These are phyloP conservation scores for Candida verbasci DNA, from an alignment of 805 yeast genomes.

Conservation along the genomic window DNA sequence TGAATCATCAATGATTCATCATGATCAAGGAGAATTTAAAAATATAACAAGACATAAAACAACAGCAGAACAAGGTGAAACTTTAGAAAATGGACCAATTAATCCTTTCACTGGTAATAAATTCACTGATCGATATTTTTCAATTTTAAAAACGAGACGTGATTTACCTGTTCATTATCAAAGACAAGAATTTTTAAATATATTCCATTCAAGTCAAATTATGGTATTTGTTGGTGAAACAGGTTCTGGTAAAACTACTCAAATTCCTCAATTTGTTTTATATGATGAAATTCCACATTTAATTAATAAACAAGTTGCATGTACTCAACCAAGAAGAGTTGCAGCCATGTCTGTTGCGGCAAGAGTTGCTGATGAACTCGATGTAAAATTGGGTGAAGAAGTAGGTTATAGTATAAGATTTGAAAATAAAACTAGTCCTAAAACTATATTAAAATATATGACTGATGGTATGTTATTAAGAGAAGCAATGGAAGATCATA, in stretches of 20 bases:
- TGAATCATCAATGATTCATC: slow-evolving; percentile 46
- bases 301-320: slow-evolving; percentile 80
- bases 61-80: slow-evolving; percentile 57
- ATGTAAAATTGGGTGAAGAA: slow-evolving; percentile 85
- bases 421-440: slow-evolving; percentile 78
- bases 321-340: slow-evolving; percentile 96
- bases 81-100: slow-evolving; percentile 49
- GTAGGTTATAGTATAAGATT: slow-evolving; percentile 95
- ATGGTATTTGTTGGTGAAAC: slow-evolving; percentile 99
- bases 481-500: slow-evolving; percentile 97
- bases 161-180: slow-evolving; percentile 93
- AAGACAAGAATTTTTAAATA: slow-evolving; percentile 78
- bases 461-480: slow-evolving; percentile 97
- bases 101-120: slow-evolving; percentile 79
- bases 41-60: slow-evolving; percentile 57
- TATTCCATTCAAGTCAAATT: slow-evolving; percentile 84
- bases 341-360: slow-evolving; percentile 99
- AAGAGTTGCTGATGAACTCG: slow-evolving; percentile 97
- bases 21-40: slow-evolving; percentile 64
- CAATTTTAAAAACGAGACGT: slow-evolving; percentile 73
- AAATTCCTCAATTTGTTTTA: slow-evolving; percentile 92
- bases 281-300: slow-evolving; percentile 92
- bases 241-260: slow-evolving; percentile 98
- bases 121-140: slow-evolving; percentile 65
- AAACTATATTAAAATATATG: slow-evolving; percentile 89